phyloP scores from a whole-genome alignment of 2,329 filamentous ascomycete species.

The Lecanicillium sp. region DNA sequence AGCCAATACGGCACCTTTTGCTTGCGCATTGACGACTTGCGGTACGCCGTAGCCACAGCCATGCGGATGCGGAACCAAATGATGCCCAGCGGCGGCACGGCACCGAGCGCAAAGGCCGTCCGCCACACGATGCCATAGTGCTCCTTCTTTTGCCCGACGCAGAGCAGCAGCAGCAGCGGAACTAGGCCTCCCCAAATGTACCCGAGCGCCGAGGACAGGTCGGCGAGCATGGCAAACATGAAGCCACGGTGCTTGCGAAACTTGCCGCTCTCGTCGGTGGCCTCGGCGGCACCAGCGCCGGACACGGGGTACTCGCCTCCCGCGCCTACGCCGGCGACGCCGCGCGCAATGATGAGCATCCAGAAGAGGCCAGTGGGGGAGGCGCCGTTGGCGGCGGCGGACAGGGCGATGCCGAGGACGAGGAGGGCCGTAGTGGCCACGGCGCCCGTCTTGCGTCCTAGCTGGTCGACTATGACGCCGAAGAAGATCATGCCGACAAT shows the following conservation, averaged over 20 bases:
- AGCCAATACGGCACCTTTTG: constrained; percentile 38
- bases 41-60: constrained; percentile 40
- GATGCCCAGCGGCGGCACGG: constrained; percentile 39
- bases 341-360: constrained; percentile 39
- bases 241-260: constrained; percentile 42
- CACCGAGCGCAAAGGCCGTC: constrained; percentile 40
- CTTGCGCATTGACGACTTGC: constrained; percentile 36
- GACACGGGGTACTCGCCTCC: constrained; percentile 47
- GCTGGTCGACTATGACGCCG: constrained; percentile 38
- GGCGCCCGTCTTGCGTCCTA: constrained; percentile 41
- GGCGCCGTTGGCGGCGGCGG: constrained; percentile 35
- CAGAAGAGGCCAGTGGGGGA: constrained; percentile 34
- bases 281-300: constrained; percentile 41
- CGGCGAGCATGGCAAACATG: constrained; percentile 47
- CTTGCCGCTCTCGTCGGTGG: constrained; percentile 39
- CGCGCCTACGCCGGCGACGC: constrained; percentile 33
- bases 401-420: constrained; percentile 36
- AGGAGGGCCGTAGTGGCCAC: constrained; percentile 38
- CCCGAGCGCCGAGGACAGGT: constrained; percentile 41
- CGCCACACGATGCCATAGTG: constrained; percentile 41
- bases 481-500: constrained; percentile 50
- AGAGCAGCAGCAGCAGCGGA: constrained; percentile 42
- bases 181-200: constrained; percentile 43
- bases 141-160: constrained; percentile 33
- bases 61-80: constrained; percentile 47